Base-by-base conservation (phyloP, 2,329 filamentous ascomycete genomes). In the Talaromyces sp. region DNA sequence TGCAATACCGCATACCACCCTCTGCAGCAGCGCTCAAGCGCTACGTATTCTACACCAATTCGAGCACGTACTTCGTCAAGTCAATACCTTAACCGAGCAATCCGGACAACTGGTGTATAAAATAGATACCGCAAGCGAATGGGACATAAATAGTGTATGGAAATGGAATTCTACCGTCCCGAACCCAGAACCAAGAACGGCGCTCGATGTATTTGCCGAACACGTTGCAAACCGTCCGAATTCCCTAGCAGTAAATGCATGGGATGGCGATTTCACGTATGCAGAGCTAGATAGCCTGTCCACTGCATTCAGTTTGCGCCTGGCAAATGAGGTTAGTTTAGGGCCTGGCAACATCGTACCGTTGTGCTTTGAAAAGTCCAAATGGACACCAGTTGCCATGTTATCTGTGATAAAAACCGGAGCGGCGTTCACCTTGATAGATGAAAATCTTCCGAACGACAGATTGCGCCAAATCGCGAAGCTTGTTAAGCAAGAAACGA, bases 221-320 rank as follows among this genome's bases (percentile, higher is more conserved):
- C 10, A 18, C 27, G 53, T 56, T 7, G n/a, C 14, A 10, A 12
- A 28, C n/a, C 8, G 33, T 27, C 69, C 72, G 0, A 64, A 72
- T 55, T 50, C 67, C 4, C 51, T 65, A 14, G 75, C 74, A 12
- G 63, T 76, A 10, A 57, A 57, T 12, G 68, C 70, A 18, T 71
- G 69, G 70, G 74, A 76, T 64, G 70, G 70, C 2, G 66, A 62
- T 16, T 62, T 76, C 5, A 73, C 69, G 2, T 76, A 76, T 59
- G 63, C 63, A 18, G 69, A 75, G 54, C 65, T 76, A 23, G 66
- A 75, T 44, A 64, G 68, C 14, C 63, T 71, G 31, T 76, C 74
- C 16, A 70, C 73, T 1, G 60, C 63, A 4, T 66, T 76, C 18
- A 69, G 73, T 7, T 64, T 51, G 23, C 70, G 74, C n/a, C 63